Percentiles rank a stretch among this genome's conserved stretches.
These are phyloP conservation scores for Stephania yunnanensis DNA, from an alignment of 164 flowering plant species.

Conservation along the genomic window DNA sequence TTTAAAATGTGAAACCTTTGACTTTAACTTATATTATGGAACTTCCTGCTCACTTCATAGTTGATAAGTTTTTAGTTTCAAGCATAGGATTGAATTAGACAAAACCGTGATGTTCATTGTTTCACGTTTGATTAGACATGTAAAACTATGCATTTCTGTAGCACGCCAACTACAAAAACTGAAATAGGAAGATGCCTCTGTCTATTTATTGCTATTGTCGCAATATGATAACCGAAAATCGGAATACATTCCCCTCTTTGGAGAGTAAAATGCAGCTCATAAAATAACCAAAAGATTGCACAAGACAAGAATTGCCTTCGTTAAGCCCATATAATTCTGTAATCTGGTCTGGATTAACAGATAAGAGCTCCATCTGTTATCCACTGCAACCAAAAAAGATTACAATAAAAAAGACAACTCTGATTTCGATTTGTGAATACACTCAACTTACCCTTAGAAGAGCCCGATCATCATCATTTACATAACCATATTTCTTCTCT, in stretches of 20 bases:
- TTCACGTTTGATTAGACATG: no score
- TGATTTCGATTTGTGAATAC: no score
- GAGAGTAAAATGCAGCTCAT: neutral
- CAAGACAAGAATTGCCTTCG: neutral
- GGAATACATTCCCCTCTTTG: neutral
- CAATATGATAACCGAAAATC: neutral
- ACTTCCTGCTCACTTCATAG: no score
- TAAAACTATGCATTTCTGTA: no score
- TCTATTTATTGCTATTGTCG: neutral
- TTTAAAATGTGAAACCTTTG: no score
- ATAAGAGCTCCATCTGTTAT: neutral
- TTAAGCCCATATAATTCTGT: neutral
- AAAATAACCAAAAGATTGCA: neutral
- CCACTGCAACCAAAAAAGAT: neutral
- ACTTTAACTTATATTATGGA: no score
- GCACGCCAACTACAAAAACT: no score
- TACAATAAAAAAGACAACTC: neutral
- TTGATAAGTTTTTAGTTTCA: no score
- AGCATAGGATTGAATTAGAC: no score
- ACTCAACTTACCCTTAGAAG: constrained; percentile 28
- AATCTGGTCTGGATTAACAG: neutral
- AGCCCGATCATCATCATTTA: constrained; percentile 32
- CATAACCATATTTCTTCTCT: constrained; percentile 32
- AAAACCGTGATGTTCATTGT: no score
- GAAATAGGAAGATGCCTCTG: neutral